These are phyloP conservation scores for Aspergillus candidus DNA, from an alignment of 2,329 filamentous ascomycete genomes.

Conservation along the genomic window DNA sequence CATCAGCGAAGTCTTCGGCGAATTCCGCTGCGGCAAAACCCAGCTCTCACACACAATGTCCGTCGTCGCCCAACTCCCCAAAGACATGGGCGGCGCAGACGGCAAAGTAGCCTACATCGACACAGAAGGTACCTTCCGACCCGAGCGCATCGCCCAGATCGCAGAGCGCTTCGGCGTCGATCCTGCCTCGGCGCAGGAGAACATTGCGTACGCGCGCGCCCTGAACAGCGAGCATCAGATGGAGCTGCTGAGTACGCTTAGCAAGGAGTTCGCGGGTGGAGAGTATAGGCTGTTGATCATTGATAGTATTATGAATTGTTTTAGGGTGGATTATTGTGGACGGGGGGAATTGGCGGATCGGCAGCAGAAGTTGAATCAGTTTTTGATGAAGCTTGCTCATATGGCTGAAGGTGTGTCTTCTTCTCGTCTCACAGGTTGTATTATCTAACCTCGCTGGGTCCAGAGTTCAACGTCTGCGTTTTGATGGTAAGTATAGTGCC, in stretches of 20 bases:
- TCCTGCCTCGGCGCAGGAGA: conserved; percentile 55
- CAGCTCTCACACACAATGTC: conserved; percentile 65
- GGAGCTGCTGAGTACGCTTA: conserved; percentile 57
- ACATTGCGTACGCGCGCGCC: conserved; percentile 60
- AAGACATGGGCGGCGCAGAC: conserved; percentile 59
- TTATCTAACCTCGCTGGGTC: conserved; percentile 4
- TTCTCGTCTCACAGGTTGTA: not conserved
- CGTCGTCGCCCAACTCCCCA: conserved; percentile 52
- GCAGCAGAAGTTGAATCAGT: conserved; percentile 62
- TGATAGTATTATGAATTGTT: conserved; percentile 65
- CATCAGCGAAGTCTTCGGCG: conserved; percentile 51
- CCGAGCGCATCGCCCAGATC: conserved; percentile 61
- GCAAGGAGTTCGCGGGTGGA: conserved; percentile 55
- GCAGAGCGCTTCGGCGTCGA: conserved; percentile 61
- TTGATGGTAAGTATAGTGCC: conserved; percentile 46
- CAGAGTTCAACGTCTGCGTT: conserved; percentile 62
- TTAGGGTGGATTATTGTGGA: conserved; percentile 61
- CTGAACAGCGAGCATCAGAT: conserved; percentile 62
- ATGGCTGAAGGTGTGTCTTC: conserved; percentile 53
- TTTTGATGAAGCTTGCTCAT: conserved; percentile 57
- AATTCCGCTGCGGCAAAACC: conserved; percentile 58
- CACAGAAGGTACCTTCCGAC: conserved; percentile 60
- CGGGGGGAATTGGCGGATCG: conserved; percentile 63
- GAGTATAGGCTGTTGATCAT: conserved; percentile 62
- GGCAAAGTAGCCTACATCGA: conserved; percentile 66